Evolutionary conservation across 371 early-diverging fungal genomes (phyloP).

Genomic region (Rhizomucor pusillus): DNA sequence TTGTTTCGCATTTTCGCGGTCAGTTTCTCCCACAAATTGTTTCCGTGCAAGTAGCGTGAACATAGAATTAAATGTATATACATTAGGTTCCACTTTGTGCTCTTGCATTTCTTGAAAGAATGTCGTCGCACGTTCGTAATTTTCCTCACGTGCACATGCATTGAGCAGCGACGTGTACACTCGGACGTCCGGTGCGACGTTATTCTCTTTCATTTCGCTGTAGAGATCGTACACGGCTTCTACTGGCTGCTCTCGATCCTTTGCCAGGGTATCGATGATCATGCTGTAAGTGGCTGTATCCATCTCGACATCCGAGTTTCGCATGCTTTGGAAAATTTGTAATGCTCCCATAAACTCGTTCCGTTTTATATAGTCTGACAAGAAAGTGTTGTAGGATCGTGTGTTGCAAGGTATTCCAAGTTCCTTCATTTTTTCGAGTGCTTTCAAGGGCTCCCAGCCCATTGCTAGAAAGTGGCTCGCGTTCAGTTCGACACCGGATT

Average conservation of each 20-base stretch:
- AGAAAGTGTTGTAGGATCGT: constrained; percentile 35
- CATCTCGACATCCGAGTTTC: constrained; percentile 16
- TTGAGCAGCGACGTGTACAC: constrained; percentile 27
- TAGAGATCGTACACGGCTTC: constrained; percentile 29
- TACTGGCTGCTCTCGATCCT: constrained; percentile 20
- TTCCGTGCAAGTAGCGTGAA: constrained; percentile 22
- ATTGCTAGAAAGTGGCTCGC: constrained; percentile 20
- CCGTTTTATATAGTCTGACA: constrained; percentile 19
- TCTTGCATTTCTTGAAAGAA: constrained; percentile 35
- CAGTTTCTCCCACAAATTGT: background rate
- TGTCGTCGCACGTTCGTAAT: constrained; percentile 21
- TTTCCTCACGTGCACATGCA: constrained; percentile 19
- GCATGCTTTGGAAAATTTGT: constrained; percentile 28
- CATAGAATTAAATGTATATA: constrained; percentile 33
- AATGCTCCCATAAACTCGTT: constrained; percentile 33
- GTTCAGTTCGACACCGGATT: constrained; percentile 6
- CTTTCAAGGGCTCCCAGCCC: constrained; percentile 26
- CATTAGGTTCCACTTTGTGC: constrained; percentile 25
- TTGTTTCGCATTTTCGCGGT: constrained; percentile 11
- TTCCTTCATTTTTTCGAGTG: constrained; percentile 20
- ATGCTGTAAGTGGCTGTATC: constrained; percentile 36
- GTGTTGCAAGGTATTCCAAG: background rate
- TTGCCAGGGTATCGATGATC: constrained; percentile 34
- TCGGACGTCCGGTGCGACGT: constrained; percentile 25
- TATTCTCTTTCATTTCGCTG: constrained; percentile 30